These are phyloP conservation scores for Pulveroboletus sp. DNA, from an alignment of 768 basidiomycete species.

Conservation along the genomic window DNA sequence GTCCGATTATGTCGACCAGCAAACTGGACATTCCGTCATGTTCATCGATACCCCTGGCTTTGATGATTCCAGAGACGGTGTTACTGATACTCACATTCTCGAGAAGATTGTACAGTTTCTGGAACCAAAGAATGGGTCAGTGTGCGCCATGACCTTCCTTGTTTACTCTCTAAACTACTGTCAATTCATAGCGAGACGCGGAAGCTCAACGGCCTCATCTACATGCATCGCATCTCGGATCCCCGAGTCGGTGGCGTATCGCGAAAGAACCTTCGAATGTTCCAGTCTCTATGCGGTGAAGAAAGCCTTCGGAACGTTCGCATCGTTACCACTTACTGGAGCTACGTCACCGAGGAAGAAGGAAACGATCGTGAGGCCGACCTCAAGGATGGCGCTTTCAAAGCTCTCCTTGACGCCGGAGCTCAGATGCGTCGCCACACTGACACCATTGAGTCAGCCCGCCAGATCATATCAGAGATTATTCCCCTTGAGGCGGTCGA, in stretches of 20 bases:
- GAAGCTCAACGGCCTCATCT: slow-evolving; percentile 41
- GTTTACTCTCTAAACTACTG: not conserved
- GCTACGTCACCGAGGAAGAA: slow-evolving; percentile 24
- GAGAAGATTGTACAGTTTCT: slow-evolving; percentile 10
- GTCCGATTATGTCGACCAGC: not conserved
- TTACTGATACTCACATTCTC: slow-evolving; percentile 21
- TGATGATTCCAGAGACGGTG: slow-evolving; percentile 10
- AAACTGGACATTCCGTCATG: slow-evolving; percentile 1
- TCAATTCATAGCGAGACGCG: not conserved
- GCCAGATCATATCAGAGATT: slow-evolving; percentile 38
- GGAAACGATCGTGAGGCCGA: slow-evolving; percentile 27
- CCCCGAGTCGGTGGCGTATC: slow-evolving; percentile 41
- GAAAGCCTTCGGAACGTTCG: slow-evolving; percentile 39
- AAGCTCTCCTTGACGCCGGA: slow-evolving; percentile 40
- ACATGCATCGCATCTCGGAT: slow-evolving; percentile 44
- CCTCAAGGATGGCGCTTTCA: slow-evolving; percentile 38
- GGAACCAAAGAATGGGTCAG: not conserved
- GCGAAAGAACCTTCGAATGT: slow-evolving; percentile 40
- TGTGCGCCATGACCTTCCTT: not conserved
- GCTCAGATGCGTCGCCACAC: slow-evolving; percentile 39
- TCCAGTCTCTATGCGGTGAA: slow-evolving; percentile 46
- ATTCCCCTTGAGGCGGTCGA: slow-evolving; percentile 33
- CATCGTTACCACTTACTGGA: slow-evolving; percentile 49
- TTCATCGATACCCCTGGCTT: slow-evolving; percentile 18
- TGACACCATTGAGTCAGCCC: slow-evolving; percentile 38